phyloP scores from a whole-genome alignment of 495 filamentous ascomycete genomes.

The Trichocladium uniseriatum region DNA sequence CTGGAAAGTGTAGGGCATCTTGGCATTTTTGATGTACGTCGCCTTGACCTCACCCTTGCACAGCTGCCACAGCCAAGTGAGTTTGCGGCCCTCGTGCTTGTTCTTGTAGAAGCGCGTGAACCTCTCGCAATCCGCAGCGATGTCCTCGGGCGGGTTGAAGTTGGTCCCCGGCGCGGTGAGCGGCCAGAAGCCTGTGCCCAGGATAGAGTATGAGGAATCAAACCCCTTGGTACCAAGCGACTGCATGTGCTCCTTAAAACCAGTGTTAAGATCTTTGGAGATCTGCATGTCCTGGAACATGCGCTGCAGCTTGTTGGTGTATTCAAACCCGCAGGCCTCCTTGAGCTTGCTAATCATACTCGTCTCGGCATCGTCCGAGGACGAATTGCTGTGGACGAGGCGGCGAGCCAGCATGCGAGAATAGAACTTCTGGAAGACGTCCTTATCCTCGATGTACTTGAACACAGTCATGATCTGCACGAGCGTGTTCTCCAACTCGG shows the following conservation, averaged over 20 bases:
- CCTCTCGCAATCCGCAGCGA: slow-evolving; percentile 75
- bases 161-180: slow-evolving; percentile 72
- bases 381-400: slow-evolving; percentile 85
- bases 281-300: slow-evolving; percentile 99
- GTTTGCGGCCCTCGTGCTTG: slow-evolving; percentile 92
- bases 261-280: slow-evolving; percentile 87
- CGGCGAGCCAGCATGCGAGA: slow-evolving; percentile 93
- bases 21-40: slow-evolving; percentile 79
- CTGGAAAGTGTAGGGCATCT: slow-evolving; percentile 92
- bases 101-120: slow-evolving; percentile 88
- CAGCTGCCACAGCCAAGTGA: slow-evolving; percentile 96
- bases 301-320: slow-evolving; percentile 97
- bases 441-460: slow-evolving; percentile 99
- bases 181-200: slow-evolving; percentile 98
- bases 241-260: slow-evolving; percentile 57
- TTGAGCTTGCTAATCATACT: slow-evolving; percentile 99
- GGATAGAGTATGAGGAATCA: slow-evolving; percentile 74
- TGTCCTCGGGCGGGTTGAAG: slow-evolving; percentile 77
- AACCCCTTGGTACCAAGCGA: slow-evolving; percentile 40
- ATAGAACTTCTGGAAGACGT: slow-evolving; percentile 99
- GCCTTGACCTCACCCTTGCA: slow-evolving; percentile 96
- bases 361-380: slow-evolving; percentile 93
- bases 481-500: slow-evolving; percentile 80
- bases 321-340: slow-evolving; percentile 96
- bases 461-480: slow-evolving; percentile 99